Evolutionary conservation across 768 basidiomycete genomes (phyloP), one percentile per base, ranked within the genome.

Genomic region (Coprinopsis sp.): DNA sequence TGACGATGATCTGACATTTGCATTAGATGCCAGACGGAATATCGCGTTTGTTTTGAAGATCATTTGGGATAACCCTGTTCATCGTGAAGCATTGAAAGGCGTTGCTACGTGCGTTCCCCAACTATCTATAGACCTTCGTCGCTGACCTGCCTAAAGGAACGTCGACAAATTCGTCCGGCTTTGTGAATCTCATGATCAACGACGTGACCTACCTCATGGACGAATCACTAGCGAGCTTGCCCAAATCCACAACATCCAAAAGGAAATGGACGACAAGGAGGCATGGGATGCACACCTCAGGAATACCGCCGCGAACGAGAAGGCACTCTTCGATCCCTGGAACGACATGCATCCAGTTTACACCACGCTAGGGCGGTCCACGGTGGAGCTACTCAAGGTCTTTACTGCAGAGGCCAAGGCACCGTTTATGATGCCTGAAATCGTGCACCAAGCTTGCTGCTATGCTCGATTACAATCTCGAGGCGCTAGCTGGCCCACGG

Each of bases 181-280:
- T 99, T 64, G 79, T 94, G 68, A 98, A 99, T 68, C 73, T 97
- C 57, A 88, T 98, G 81, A 96, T 98, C 72, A 97, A 96, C 75
- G 96, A 99, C 57, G 92, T 95, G 45, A 98, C 95, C 7, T 98
- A 93, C 65, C 86, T 97, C 43, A 84, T 99, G 78, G 93, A 98
- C 62, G 96, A 99, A 58, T 95, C 92, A 7, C 73, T 98, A 38
- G 82, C 55, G 89, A 94, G 52, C 74, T 99, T 41, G 74, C 81
- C 10, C 89, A 95, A 60, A 96, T 99, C 52, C 82, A 87, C 62
- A 82, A 78, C 49, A 84, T 97, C 40, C 87, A 95, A 62, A 68
- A 70, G 0, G 87, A 94, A 61, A 95, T 94, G 85, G 81, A 79
- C 36, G 78, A 93, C 63, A 71, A 73, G 43, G 74, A 64, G 2